Percentiles rank a stretch among this genome's conserved stretches.
Conservation (phyloP, 768 basidiomycete species). For the Boletus speciosus region DNA sequence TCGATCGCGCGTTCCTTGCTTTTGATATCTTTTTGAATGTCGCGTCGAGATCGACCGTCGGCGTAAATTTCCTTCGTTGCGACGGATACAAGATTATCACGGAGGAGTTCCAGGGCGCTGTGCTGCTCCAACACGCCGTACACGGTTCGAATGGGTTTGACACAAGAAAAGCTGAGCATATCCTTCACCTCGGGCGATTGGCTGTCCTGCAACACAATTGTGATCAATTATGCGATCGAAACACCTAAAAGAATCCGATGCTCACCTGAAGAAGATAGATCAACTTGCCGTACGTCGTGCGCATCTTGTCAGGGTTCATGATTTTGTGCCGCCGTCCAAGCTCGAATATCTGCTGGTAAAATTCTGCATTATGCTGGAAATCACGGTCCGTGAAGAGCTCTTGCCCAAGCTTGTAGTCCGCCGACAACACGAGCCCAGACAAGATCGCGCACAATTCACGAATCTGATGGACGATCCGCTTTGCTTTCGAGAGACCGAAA, state of each 20-base stretch:
- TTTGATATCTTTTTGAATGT: slow-evolving; percentile 83
- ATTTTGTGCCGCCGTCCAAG: slow-evolving; percentile 84
- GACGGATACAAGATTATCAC: slow-evolving; percentile 68
- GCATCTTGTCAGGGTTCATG: slow-evolving; percentile 92
- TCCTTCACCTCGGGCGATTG: slow-evolving; percentile 81
- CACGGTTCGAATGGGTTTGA: slow-evolving; percentile 74
- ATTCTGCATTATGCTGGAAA: slow-evolving; percentile 74
- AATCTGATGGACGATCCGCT: slow-evolving; percentile 83
- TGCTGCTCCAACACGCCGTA: slow-evolving; percentile 62
- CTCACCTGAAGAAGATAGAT: slow-evolving; percentile 78
- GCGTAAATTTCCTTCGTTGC: slow-evolving; percentile 84
- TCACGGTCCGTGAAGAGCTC: slow-evolving; percentile 80
- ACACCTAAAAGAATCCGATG: not conserved
- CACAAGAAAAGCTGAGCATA: slow-evolving; percentile 74
- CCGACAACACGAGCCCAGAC: slow-evolving; percentile 76
- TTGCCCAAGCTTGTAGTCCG: slow-evolving; percentile 87
- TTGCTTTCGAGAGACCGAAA: slow-evolving; percentile 77
- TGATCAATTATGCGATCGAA: not conserved
- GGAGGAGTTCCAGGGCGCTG: slow-evolving; percentile 62
- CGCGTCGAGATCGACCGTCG: slow-evolving; percentile 64
- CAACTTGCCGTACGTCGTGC: slow-evolving; percentile 83
- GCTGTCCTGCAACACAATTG: slow-evolving; percentile 56
- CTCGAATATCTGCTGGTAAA: slow-evolving; percentile 79
- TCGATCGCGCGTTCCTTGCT: slow-evolving; percentile 84
- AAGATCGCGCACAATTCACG: slow-evolving; percentile 85